Evolutionary conservation across 2,329 filamentous ascomycete genomes (phyloP).

Genomic region (Raffaelea arxii): DNA sequence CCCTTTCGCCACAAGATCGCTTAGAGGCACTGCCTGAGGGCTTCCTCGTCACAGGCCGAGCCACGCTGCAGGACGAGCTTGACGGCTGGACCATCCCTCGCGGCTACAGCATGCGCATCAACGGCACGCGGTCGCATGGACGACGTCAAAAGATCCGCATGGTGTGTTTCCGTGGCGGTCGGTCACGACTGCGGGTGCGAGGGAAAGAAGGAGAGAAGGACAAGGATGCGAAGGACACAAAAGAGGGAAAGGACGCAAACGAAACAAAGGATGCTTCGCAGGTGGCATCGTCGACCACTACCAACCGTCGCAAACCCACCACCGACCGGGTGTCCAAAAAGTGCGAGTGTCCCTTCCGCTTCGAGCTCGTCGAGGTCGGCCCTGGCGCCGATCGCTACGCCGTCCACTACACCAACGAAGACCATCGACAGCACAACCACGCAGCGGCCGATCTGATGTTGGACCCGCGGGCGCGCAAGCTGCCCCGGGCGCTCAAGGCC

Average conservation of each 20-base stretch:
- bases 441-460: slow-evolving; percentile 23
- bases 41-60: slow-evolving; percentile 21
- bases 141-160: slow-evolving; percentile 25
- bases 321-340: slow-evolving; percentile 25
- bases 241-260: too few species aligned
- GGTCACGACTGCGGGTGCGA: slow-evolving; percentile 21
- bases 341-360: slow-evolving; percentile 27
- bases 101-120: slow-evolving; percentile 28
- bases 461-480: slow-evolving; percentile 24
- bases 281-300: slow-evolving; percentile 7
- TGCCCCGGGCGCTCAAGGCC: slow-evolving; percentile 19
- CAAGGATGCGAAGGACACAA: too few species aligned
- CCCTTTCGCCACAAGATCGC: slow-evolving; percentile 9
- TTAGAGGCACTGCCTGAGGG: slow-evolving; percentile 24
- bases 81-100: slow-evolving; percentile 25
- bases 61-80: slow-evolving; percentile 25
- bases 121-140: slow-evolving; percentile 25
- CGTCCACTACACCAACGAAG: slow-evolving; percentile 26
- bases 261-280: background rate
- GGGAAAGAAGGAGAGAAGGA: slow-evolving; percentile 6
- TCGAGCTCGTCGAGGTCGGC: slow-evolving; percentile 24
- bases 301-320: slow-evolving; percentile 22
- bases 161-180: slow-evolving; percentile 27
- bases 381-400: slow-evolving; percentile 24
- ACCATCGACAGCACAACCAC: slow-evolving; percentile 24